Percentiles rank a stretch among this genome's conserved stretches.
Conservation (phyloP, 2,329 filamentous ascomycete species). For the Fusarium sp. region DNA sequence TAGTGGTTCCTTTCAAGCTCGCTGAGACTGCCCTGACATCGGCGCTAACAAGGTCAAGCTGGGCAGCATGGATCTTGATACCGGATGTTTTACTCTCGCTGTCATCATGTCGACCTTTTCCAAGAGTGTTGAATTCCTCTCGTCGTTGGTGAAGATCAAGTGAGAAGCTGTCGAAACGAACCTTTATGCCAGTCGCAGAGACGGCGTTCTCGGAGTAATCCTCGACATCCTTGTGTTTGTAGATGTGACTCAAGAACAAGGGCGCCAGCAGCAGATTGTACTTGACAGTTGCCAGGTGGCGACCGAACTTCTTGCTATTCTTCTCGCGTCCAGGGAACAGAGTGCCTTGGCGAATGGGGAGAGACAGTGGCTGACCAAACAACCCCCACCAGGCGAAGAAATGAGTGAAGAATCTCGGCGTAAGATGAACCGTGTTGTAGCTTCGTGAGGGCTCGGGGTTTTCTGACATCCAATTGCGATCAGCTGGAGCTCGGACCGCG, state of each 20-base stretch:
- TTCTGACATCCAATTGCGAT: conserved; percentile 85
- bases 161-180: conserved; percentile 96
- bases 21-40: conserved; percentile 95
- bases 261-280: conserved; percentile 94
- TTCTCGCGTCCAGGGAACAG: conserved; percentile 95
- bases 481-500: conserved; percentile 86
- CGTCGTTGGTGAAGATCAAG: conserved; percentile 94
- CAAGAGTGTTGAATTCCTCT: conserved; percentile 88
- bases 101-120: conserved; percentile 80
- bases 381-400: conserved; percentile 99
- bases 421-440: conserved; percentile 96
- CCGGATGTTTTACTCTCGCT: conserved; percentile 78
- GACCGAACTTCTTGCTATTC: conserved; percentile 97
- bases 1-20: conserved; percentile 83
- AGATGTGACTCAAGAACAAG: conserved; percentile 94
- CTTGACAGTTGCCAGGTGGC: conserved; percentile 98
- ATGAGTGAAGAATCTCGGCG: conserved; percentile 96
- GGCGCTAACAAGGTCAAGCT: conserved; percentile 90
- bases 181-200: conserved; percentile 95
- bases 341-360: conserved; percentile 91
- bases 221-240: conserved; percentile 97
- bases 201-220: conserved; percentile 82
- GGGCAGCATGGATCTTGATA: conserved; percentile 95
- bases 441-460: conserved; percentile 83
- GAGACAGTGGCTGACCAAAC: conserved; percentile 93